phyloP scores from a whole-genome alignment of 768 basidiomycete genomes.

The Glaciozyma antarctica region DNA sequence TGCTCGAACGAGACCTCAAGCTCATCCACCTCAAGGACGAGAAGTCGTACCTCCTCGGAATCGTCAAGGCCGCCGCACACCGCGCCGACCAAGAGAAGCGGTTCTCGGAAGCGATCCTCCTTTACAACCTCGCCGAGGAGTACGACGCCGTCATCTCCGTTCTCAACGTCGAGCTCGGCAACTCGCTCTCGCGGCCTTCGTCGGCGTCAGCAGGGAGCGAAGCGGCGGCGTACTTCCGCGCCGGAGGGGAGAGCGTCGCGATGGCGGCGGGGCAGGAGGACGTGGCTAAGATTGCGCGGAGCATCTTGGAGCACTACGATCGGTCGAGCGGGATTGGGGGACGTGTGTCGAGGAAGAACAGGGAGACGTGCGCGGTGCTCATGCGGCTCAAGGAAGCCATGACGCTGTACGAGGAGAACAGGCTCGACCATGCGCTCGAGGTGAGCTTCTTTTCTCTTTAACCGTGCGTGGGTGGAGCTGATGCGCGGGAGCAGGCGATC shows the following conservation, averaged over 20 bases:
- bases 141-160: slow-evolving; percentile 78
- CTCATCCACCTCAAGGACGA: slow-evolving; percentile 61
- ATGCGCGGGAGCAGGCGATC: slow-evolving; percentile 53
- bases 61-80: slow-evolving; percentile 72
- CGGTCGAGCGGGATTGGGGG: slow-evolving; percentile 52
- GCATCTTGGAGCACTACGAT: slow-evolving; percentile 66
- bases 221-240: slow-evolving; percentile 38
- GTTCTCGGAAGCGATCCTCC: slow-evolving; percentile 77
- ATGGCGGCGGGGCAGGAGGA: slow-evolving; percentile 29
- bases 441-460: slow-evolving; percentile 45
- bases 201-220: slow-evolving; percentile 44
- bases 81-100: slow-evolving; percentile 76
- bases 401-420: slow-evolving; percentile 60
- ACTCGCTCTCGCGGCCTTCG: slow-evolving; percentile 59
- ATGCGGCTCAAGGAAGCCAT: slow-evolving; percentile 73
- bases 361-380: slow-evolving; percentile 47
- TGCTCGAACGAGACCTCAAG: slow-evolving; percentile 71
- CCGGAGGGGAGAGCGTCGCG: slow-evolving; percentile 42
- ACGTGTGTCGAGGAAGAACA: slow-evolving; percentile 46
- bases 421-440: slow-evolving; percentile 69
- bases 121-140: slow-evolving; percentile 90
- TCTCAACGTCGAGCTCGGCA: slow-evolving; percentile 77
- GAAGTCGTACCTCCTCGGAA: slow-evolving; percentile 64
- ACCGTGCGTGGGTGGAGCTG: not conserved
- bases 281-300: slow-evolving; percentile 38